A percentile compares a stretch with the other conserved stretches of the same genome.
Evolutionary conservation across 1,284 basidiomycete species (phyloP).

Genomic region (Moesziomyces globuligerus): DNA sequence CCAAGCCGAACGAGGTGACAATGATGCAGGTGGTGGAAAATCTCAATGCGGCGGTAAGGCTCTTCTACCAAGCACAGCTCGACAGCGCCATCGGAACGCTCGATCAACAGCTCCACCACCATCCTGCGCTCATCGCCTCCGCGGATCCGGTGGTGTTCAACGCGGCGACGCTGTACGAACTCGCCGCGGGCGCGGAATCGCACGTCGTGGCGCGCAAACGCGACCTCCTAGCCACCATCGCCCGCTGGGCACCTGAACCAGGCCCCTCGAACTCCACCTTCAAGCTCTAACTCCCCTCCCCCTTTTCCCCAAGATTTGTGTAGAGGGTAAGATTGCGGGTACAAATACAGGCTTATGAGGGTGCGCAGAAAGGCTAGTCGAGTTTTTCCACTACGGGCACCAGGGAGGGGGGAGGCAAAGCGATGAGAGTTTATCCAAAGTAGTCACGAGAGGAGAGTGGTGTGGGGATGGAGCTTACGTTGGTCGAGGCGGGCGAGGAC

Average conservation of each 20-base stretch:
- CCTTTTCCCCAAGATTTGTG: neutral
- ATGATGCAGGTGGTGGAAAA: neutral
- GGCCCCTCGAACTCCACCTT: conserved; percentile 21
- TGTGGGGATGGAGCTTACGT: conserved; percentile 36
- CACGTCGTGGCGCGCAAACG: conserved; percentile 34
- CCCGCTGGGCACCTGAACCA: conserved; percentile 38
- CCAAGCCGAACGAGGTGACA: neutral
- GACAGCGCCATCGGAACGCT: conserved; percentile 25
- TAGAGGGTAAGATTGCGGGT: conserved; percentile 7
- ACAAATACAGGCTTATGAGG: neutral
- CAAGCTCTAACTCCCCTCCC: conserved; percentile 40
- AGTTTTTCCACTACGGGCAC: conserved; percentile 51
- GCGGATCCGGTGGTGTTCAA: conserved; percentile 53
- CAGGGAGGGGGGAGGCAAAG: no score
- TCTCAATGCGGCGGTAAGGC: conserved; percentile 14
- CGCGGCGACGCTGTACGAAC: conserved; percentile 53
- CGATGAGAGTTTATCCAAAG: neutral
- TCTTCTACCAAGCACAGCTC: conserved; percentile 32
- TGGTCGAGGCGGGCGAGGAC: conserved; percentile 84
- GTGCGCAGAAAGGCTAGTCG: conserved; percentile 13
- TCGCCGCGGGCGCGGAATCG: conserved; percentile 11
- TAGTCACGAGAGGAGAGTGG: neutral
- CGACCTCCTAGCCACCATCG: conserved; percentile 23
- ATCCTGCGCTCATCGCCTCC: conserved; percentile 8
- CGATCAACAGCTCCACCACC: conserved; percentile 8